Conservation (phyloP, 345 rosid genomes). For the Citrus unshiu region DNA sequence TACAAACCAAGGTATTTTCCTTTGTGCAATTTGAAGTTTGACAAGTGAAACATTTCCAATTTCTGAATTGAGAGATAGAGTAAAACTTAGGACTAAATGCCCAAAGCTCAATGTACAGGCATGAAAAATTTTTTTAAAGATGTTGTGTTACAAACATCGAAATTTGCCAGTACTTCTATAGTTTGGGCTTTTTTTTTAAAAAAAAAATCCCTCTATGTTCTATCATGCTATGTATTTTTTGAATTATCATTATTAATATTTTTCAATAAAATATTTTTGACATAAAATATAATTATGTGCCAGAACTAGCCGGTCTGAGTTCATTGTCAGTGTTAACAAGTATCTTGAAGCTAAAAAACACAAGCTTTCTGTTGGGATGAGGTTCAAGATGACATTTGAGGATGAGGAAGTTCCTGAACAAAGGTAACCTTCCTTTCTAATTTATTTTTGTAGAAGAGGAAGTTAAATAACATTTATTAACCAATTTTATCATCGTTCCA, state of each 20-base stretch:
- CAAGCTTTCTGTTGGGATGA: constrained; percentile 93
- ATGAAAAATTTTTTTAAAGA: not conserved
- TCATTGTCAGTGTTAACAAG: constrained; percentile 85
- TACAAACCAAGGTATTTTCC: constrained; percentile 84
- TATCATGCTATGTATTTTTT: not conserved
- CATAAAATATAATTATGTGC: constrained; percentile 13
- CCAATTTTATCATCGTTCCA: not conserved
- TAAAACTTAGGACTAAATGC: not conserved
- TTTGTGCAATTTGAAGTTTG: not conserved
- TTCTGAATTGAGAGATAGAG: not conserved
- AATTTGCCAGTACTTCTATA: not conserved
- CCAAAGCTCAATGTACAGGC: not conserved
- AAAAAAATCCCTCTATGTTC: too few relatives aligned
- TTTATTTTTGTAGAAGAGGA: constrained; percentile 8
- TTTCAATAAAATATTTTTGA: not conserved
- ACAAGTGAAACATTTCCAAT: not conserved
- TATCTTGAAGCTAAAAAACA: constrained; percentile 83
- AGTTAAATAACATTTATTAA: not conserved
- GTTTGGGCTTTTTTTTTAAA: not conserved
- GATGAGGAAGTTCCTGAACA: constrained; percentile 99
- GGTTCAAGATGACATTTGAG: constrained; percentile 99
- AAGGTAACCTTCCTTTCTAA: constrained; percentile 52
- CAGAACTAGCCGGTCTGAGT: constrained; percentile 98
- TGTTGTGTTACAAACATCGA: not conserved
- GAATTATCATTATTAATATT: not conserved